Evolutionary conservation across 257 asterid genomes (phyloP).

Genomic region (Solanum ossicruentum): DNA sequence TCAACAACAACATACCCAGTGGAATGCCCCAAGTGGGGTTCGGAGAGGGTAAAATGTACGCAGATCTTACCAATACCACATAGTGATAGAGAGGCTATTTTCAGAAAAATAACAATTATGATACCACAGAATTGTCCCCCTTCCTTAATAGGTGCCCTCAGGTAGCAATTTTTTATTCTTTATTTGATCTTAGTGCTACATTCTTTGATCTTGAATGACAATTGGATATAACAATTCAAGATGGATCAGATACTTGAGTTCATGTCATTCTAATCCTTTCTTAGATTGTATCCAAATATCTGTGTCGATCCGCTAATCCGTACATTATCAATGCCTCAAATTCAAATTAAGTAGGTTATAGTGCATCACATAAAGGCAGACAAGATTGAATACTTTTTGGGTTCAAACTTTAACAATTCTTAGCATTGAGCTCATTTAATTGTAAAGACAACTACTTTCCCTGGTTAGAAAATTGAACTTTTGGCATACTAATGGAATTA

Average conservation of each 20-base stretch:
- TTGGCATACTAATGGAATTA: background rate
- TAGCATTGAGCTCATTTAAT: background rate
- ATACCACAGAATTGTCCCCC: background rate
- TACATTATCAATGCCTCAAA: background rate
- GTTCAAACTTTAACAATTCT: background rate
- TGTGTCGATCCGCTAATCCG: background rate
- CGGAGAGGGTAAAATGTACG: too few species aligned
- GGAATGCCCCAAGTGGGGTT: too few species aligned
- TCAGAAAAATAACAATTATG: background rate
- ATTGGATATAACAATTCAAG: background rate
- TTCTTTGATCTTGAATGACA: background rate
- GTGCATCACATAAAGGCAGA: background rate
- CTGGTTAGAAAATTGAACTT: background rate
- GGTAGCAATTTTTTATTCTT: background rate
- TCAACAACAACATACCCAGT: background rate
- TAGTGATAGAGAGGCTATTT: too few species aligned
- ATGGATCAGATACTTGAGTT: background rate
- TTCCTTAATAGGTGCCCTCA: background rate
- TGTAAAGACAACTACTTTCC: background rate
- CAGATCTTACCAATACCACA: too few species aligned
- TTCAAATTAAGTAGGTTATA: background rate
- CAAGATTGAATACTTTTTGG: background rate
- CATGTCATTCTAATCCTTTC: background rate
- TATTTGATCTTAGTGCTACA: background rate
- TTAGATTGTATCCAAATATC: background rate